Conservation (phyloP, 805 yeast species). For the Metschnikowia aberdeeniae region DNA sequence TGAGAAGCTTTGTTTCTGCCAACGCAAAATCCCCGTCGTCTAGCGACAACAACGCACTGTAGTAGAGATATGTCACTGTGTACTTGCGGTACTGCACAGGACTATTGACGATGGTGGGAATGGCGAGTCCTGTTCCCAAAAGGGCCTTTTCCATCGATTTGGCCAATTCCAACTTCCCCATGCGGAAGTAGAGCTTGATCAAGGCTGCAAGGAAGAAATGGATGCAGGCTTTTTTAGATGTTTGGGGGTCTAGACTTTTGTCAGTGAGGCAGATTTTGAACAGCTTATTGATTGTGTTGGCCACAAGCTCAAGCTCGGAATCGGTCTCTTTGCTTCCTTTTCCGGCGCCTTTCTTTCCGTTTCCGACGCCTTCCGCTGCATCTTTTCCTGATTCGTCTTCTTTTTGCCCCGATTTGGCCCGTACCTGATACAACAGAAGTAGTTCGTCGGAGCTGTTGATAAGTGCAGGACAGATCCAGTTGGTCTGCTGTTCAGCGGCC, state of each 20-base stretch:
- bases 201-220: constrained; percentile 69
- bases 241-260: constrained; percentile 47
- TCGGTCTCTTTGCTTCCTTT: constrained; percentile 2
- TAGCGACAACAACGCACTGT: constrained; percentile 61
- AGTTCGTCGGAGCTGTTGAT: constrained; percentile 40
- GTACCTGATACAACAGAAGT: constrained; percentile 36
- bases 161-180: constrained; percentile 68
- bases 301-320: constrained; percentile 45
- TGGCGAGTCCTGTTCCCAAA: constrained; percentile 45
- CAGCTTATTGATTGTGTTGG: constrained; percentile 64
- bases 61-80: constrained; percentile 60
- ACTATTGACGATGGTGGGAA: constrained; percentile 41
- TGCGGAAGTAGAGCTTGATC: constrained; percentile 62
- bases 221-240: constrained; percentile 58
- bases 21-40: constrained; percentile 57
- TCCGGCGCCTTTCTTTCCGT: constrained; percentile 14
- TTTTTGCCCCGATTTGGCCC: constrained; percentile 23
- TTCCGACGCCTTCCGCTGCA: constrained; percentile 12
- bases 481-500: constrained; percentile 48
- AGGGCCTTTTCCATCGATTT: constrained; percentile 70
- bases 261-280: constrained; percentile 79
- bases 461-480: constrained; percentile 49
- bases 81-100: constrained; percentile 34
- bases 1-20: constrained; percentile 48
- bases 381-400: constrained; percentile 2